phyloP scores from a whole-genome alignment of 2,329 filamentous ascomycete species.

The Chrysosphaeria jannelii region DNA sequence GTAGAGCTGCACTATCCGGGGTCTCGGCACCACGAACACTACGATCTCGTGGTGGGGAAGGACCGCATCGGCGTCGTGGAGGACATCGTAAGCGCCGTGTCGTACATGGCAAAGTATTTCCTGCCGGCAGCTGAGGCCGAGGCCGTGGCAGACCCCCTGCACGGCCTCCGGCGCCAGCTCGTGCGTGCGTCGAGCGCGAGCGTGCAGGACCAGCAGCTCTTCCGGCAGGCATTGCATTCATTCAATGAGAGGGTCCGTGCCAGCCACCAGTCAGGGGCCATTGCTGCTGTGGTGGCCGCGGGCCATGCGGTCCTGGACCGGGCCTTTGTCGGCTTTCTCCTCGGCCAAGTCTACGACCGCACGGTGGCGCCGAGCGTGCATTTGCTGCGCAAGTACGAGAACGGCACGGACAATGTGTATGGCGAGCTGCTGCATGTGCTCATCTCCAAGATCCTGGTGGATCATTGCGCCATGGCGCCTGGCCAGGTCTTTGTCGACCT shows the following conservation, averaged over 20 bases:
- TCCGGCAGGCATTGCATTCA: constrained; percentile 37
- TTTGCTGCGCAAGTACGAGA: constrained; percentile 55
- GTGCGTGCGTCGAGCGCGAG: constrained; percentile 41
- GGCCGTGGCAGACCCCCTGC: constrained; percentile 38
- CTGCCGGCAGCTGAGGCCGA: constrained; percentile 37
- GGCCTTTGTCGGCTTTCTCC: constrained; percentile 47
- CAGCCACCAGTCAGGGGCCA: constrained; percentile 36
- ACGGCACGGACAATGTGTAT: constrained; percentile 80
- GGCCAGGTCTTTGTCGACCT: constrained; percentile 78
- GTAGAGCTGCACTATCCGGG: constrained; percentile 69
- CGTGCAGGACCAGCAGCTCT: constrained; percentile 32
- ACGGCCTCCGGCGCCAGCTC: constrained; percentile 46
- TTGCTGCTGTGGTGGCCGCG: constrained; percentile 39
- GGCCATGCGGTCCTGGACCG: constrained; percentile 40
- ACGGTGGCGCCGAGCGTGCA: constrained; percentile 78
- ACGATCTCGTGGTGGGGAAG: constrained; percentile 47
- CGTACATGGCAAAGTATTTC: constrained; percentile 44
- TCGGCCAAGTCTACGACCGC: constrained; percentile 69
- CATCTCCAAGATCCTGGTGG: constrained; percentile 49
- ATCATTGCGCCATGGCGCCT: constrained; percentile 47
- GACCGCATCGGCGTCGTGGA: constrained; percentile 52
- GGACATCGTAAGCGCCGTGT: constrained; percentile 40
- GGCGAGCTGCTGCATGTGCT: constrained; percentile 75
- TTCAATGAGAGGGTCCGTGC: constrained; percentile 46
- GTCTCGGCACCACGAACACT: constrained; percentile 14